phyloP scores from a whole-genome alignment of 495 filamentous ascomycete species.

The Hypoxylon rickii region DNA sequence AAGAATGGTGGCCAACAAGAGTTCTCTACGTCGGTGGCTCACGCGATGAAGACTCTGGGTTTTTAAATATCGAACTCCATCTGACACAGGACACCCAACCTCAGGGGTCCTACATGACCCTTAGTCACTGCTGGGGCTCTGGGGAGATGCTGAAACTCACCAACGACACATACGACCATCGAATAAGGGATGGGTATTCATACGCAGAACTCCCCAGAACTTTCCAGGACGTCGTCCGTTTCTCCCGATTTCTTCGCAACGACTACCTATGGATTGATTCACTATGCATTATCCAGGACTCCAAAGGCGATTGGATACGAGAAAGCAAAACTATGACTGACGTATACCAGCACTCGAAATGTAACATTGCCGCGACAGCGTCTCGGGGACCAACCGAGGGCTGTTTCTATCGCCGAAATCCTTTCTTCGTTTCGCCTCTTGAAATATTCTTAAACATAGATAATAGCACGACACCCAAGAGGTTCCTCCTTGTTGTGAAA shows the following conservation, averaged over 20 bases:
- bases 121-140: conserved; percentile 42
- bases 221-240: conserved; percentile 34
- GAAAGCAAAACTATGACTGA: conserved; percentile 36
- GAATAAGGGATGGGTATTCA: conserved; percentile 9
- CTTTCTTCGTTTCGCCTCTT: not conserved
- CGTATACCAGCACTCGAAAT: conserved; percentile 31
- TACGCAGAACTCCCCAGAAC: conserved; percentile 31
- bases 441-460: not conserved
- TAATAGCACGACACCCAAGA: no score
- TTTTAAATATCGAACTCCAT: conserved; percentile 1
- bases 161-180: conserved; percentile 2
- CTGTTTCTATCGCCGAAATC: not conserved
- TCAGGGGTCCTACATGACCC: conserved; percentile 29
- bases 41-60: no score
- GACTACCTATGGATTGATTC: conserved; percentile 44
- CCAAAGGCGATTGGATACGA: conserved; percentile 30
- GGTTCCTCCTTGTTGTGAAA: not conserved
- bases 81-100: conserved; percentile 1
- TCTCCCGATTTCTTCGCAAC: conserved; percentile 22
- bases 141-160: conserved; percentile 16
- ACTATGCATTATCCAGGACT: conserved; percentile 39
- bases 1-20: conserved; percentile 11
- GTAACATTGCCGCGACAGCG: conserved; percentile 33
- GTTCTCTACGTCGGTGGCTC: conserved; percentile 10
- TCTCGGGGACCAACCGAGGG: not conserved